These are phyloP conservation scores for Pythium rishiriense DNA, from an alignment of 352 stramenopile species.

Conservation along the genomic window DNA sequence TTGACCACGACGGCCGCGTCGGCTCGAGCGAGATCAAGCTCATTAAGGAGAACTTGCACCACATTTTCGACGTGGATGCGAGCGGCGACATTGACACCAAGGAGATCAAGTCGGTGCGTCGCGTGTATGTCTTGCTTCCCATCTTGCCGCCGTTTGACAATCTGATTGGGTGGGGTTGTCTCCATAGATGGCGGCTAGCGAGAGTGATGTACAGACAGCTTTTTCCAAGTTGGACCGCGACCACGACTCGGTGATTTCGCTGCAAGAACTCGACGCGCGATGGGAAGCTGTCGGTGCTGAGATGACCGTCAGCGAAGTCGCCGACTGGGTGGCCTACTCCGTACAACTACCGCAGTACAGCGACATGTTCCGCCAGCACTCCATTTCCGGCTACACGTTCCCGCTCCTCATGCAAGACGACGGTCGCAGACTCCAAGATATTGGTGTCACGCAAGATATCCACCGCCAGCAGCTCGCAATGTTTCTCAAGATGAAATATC, in stretches of 20 bases:
- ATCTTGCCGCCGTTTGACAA: too few relatives aligned
- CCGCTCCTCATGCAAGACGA: constrained; percentile 85
- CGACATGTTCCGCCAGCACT: constrained; percentile 73
- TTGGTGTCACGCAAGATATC: constrained; percentile 67
- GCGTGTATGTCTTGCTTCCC: neutral
- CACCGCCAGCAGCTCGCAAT: constrained; percentile 80
- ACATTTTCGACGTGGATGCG: constrained; percentile 76
- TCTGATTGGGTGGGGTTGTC: too few relatives aligned
- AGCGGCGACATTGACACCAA: constrained; percentile 74
- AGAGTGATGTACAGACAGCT: constrained; percentile 66
- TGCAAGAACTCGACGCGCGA: constrained; percentile 78
- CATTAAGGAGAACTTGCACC: constrained; percentile 82
- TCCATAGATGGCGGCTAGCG: constrained; percentile 52
- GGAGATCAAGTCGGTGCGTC: constrained; percentile 60
- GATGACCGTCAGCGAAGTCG: constrained; percentile 84
- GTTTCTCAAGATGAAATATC: constrained; percentile 84
- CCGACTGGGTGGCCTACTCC: constrained; percentile 78
- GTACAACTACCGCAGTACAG: constrained; percentile 84
- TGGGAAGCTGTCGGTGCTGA: constrained; percentile 81
- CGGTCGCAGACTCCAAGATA: constrained; percentile 62
- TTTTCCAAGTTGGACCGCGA: constrained; percentile 81
- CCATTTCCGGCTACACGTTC: constrained; percentile 86
- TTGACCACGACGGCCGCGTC: constrained; percentile 78
- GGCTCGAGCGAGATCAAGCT: constrained; percentile 71
- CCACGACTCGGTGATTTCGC: constrained; percentile 78